A percentile compares a stretch with the other conserved stretches of the same genome.
phyloP scores from a whole-genome alignment of 768 basidiomycete species.

The Phlegmacium glaucopus region DNA sequence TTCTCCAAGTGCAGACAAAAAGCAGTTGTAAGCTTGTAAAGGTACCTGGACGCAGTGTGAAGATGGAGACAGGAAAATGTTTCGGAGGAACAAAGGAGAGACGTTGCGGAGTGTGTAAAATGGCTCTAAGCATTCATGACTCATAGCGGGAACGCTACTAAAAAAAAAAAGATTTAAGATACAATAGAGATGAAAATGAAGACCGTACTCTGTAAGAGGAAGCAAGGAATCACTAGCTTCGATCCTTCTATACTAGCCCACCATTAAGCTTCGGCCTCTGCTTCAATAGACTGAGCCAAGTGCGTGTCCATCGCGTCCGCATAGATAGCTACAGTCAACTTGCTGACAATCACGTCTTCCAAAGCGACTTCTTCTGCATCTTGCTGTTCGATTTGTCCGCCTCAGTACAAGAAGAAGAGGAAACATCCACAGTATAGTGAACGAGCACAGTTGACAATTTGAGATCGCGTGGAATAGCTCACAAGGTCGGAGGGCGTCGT shows the following conservation, averaged over 20 bases:
- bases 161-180: constrained; percentile 9
- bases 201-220: constrained; percentile 75
- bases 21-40: constrained; percentile 51
- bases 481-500: too few species aligned
- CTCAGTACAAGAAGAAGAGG: constrained; percentile 9
- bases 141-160: constrained; percentile 44
- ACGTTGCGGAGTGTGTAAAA: constrained; percentile 41
- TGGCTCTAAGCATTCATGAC: constrained; percentile 32
- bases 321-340: constrained; percentile 57
- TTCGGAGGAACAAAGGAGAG: constrained; percentile 43
- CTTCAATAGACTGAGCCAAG: constrained; percentile 61
- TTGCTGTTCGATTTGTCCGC: background rate
- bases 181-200: constrained; percentile 2
- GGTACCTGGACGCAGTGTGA: constrained; percentile 43
- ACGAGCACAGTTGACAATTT: constrained; percentile 26
- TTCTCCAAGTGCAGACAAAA: constrained; percentile 62
- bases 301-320: constrained; percentile 61
- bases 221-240: constrained; percentile 48
- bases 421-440: constrained; percentile 24
- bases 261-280: constrained; percentile 80
- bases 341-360: constrained; percentile 42
- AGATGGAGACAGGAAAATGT: constrained; percentile 43
- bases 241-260: constrained; percentile 77
- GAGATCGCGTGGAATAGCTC: too few species aligned
- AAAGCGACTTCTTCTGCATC: constrained; percentile 37